Conservation (phyloP, 257 asterid species). For the Sherardia arvensis region DNA sequence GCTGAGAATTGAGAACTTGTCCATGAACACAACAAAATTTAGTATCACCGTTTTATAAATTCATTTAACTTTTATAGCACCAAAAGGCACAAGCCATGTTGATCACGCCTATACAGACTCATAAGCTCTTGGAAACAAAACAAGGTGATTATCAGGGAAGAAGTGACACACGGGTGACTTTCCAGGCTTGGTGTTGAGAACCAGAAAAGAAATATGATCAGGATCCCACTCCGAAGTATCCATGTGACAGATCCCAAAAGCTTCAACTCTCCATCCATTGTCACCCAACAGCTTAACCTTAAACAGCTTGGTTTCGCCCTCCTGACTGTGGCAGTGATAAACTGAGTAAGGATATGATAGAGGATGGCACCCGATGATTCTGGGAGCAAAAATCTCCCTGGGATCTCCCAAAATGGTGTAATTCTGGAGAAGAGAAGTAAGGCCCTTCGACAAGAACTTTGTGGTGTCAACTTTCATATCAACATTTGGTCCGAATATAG, state of each 20-base stretch:
- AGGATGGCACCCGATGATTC: conserved; percentile 53
- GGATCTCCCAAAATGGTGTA: conserved; percentile 39
- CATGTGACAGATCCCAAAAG: no score
- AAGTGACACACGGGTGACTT: no score
- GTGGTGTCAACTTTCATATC: conserved; percentile 40
- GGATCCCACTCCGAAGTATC: no score
- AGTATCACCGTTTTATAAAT: no score
- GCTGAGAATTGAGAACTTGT: no score
- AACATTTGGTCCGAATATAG: conserved; percentile 24
- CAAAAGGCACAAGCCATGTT: neutral
- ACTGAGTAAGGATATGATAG: no score
- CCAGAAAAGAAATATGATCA: no score
- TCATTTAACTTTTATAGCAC: no score
- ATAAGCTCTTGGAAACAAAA: conserved; percentile 9
- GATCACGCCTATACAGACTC: neutral
- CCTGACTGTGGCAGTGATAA: conserved; percentile 69
- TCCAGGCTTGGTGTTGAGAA: no score
- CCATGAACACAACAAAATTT: no score
- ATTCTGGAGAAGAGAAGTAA: conserved; percentile 32
- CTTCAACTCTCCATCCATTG: no score
- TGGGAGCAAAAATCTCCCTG: conserved; percentile 24
- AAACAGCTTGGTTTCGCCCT: conserved; percentile 38
- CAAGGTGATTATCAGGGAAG: conserved; percentile 17
- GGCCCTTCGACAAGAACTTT: conserved; percentile 21
- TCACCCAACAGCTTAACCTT: conserved; percentile 14